Conservation (phyloP, 1,139 yeast genomes). For the Yamadazyma diddensiae region DNA sequence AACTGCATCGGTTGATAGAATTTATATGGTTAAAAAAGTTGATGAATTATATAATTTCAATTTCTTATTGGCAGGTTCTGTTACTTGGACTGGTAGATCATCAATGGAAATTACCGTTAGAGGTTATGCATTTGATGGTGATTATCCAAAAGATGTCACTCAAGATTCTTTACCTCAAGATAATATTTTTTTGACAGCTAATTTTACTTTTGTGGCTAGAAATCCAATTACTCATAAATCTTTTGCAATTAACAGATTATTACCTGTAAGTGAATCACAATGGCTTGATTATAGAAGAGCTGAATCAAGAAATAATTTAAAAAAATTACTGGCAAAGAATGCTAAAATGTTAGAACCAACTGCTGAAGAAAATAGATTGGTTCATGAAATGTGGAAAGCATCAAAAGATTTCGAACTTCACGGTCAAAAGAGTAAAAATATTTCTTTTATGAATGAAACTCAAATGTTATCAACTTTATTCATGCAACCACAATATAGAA, state of each 20-base stretch:
- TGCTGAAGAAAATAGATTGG: slow-evolving; percentile 61
- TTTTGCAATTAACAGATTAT: slow-evolving; percentile 75
- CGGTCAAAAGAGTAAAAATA: slow-evolving; percentile 31
- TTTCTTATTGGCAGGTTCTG: slow-evolving; percentile 81
- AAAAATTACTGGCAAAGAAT: slow-evolving; percentile 70
- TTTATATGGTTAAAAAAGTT: slow-evolving; percentile 80
- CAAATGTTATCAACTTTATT: slow-evolving; percentile 68
- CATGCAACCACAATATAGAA: slow-evolving; percentile 96
- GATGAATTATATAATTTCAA: slow-evolving; percentile 76
- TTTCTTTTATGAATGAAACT: slow-evolving; percentile 71
- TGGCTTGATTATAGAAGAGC: slow-evolving; percentile 86
- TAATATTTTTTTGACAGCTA: slow-evolving; percentile 72
- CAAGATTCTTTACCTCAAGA: slow-evolving; percentile 47
- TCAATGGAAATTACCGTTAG: slow-evolving; percentile 94
- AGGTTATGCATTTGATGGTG: slow-evolving; percentile 71
- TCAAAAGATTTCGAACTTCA: slow-evolving; percentile 40
- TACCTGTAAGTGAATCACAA: slow-evolving; percentile 71
- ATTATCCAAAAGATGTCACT: slow-evolving; percentile 36
- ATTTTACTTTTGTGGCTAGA: slow-evolving; percentile 93
- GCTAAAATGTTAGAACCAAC: slow-evolving; percentile 69
- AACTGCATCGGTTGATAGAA: slow-evolving; percentile 91
- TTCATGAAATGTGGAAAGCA: slow-evolving; percentile 75
- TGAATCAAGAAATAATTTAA: slow-evolving; percentile 82
- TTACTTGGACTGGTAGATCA: slow-evolving; percentile 90
- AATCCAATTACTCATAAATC: slow-evolving; percentile 87